Base-by-base conservation (phyloP, 2,329 filamentous ascomycete species). In the Stagonosporopsis cucurbitacearum region DNA sequence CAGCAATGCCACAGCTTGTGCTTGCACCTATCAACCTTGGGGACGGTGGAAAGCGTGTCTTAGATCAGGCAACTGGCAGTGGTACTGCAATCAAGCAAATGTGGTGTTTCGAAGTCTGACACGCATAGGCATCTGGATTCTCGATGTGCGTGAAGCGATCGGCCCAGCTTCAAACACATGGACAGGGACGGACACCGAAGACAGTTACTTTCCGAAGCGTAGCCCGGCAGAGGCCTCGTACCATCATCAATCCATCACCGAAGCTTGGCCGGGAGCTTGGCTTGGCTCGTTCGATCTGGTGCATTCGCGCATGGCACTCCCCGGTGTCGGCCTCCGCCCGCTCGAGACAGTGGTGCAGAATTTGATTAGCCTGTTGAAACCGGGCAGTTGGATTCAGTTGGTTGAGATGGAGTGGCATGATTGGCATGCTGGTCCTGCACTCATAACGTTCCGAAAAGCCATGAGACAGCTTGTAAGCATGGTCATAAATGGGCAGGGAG, bases 351-450 rank as follows among this genome's bases (percentile, higher is more conserved):
- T 46, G 2, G 52, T 64, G 41, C 52, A 51, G 19, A 48, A 50
- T 35, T 42, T 64, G 25, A 48, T 58, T n/a, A 42, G 30, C 4
- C 50, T 64, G n/a, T 48, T 62, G 3, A 60, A 60, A 39, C 54
- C 60, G 12, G 60, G 60, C 6, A 54, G 57, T 13, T 62, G 50
- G 50, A 58, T 62, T 30, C 59, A 64, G 43, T 36, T 64, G 5
- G 50, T 56, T 4, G 61, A 64, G 50, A 47, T 58, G 40, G 59
- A 60, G 23, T 61, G 59, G 59, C 12, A 39, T 9, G 32, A 41
- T 36, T 62, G 56, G 59, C 39, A 58, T 5, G 26, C 23, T 19
- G 58, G 60, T 4, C 54, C 51, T n/a, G 40, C 41, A 17, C 51
- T 54, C 12, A 2, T 15, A 6, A 42, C 49, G 8, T 58, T 63